Evolutionary conservation across 2,329 filamentous ascomycete genomes (phyloP), one percentile per base, ranked within the genome.

Genomic region (Trichoderma atrobrunneum): DNA sequence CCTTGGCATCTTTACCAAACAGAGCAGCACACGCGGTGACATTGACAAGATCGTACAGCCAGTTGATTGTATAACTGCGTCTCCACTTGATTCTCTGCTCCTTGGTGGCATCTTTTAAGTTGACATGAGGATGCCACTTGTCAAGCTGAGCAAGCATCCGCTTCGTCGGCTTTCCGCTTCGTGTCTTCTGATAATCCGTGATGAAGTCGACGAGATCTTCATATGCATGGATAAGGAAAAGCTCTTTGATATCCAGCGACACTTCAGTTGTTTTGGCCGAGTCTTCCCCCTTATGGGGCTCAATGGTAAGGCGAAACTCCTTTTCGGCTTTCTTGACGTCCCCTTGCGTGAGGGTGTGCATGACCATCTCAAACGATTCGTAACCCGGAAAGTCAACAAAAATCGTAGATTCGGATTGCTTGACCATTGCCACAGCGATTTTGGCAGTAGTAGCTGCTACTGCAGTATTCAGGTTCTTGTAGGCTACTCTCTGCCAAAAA

Each of bases 31-130:
- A 74, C 0, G 83, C 84, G 70, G 81, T 85, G 5, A 84, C 30
- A 65, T 86, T 87, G 74, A 87, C 83, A 7, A 87, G 74, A 69
- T 87, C 84, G 72, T 87, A 87, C 0, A 88, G 80, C 85, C 85
- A 87, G 72, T 84, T 86, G 72, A 87, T 85, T 2, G 83, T 85
- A 68, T 85, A 87, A 0, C 77, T 74, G 2, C 84, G 82, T 7
- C 85, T 84, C 85, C 85, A 88, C 10, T 79, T 76, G 4, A 84
- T 51, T 26, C 83, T 77, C 64, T 86, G 75, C 6, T 82, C 76
- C 11, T 81, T 76, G n/a, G 76, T 84, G 0, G 82, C 82, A 2
- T 61, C 59, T 66, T 77, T 73, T 7, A 86, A 76, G 70, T 86
- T 74, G 14, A 84, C 77, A 2, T 76, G 73, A 7, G 84, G 84